Percentiles rank a stretch among this genome's conserved stretches.
These are phyloP conservation scores for Saraca asoca DNA, from an alignment of 331 rosid species.

Conservation along the genomic window DNA sequence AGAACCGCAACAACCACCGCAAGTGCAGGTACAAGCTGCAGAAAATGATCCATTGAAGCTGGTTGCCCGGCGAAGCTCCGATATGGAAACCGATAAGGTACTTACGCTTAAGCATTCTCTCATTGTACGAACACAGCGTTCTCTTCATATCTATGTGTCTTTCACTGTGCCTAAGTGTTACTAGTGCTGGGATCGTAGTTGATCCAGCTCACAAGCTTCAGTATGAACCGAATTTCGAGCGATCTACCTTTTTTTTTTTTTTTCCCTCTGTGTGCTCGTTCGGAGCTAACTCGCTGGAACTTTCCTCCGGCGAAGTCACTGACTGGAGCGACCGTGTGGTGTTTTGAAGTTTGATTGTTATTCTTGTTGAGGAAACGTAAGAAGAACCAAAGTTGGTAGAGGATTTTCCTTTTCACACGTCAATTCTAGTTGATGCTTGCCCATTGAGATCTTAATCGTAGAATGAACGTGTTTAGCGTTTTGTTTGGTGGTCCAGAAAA, in stretches of 20 bases:
- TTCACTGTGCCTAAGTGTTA: constrained; percentile 9
- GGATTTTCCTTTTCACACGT: background rate
- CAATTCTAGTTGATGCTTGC: constrained; percentile 3
- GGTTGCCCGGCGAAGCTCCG: constrained; percentile 54
- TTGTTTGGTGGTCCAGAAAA: constrained; percentile 28
- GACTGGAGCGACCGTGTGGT: constrained; percentile 31
- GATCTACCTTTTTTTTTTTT: constrained; percentile 49
- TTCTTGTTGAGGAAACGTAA: background rate
- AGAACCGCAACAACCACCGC: constrained; percentile 32
- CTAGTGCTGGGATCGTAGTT: constrained; percentile 49
- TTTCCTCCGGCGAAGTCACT: constrained; percentile 30
- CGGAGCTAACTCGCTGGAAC: constrained; percentile 36
- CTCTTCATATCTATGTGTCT: background rate
- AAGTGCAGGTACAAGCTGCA: background rate
- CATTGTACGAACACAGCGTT: constrained; percentile 33
- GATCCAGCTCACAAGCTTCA: constrained; percentile 47
- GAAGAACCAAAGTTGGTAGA: background rate
- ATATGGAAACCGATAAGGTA: constrained; percentile 70
- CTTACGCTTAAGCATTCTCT: constrained; percentile 24
- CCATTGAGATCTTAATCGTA: constrained; percentile 36
- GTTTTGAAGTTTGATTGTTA: background rate
- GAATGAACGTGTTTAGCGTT: constrained; percentile 19
- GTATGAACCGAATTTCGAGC: constrained; percentile 37
- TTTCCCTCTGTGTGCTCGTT: constrained; percentile 16
- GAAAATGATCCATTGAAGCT: constrained; percentile 48